phyloP scores from a whole-genome alignment of 768 basidiomycete genomes.

The Epithele typhae region DNA sequence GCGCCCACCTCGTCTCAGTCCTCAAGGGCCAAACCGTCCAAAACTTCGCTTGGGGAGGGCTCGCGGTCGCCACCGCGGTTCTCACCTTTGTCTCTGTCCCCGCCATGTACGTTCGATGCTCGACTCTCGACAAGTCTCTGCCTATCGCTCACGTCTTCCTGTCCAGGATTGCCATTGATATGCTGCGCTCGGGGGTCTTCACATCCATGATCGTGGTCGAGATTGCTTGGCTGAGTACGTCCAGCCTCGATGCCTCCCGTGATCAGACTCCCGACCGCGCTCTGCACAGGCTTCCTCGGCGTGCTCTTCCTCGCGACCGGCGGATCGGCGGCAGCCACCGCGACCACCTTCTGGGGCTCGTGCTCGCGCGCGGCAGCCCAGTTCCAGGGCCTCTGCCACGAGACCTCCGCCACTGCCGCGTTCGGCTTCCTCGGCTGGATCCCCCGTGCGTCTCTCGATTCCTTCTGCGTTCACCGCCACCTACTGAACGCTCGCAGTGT shows the following conservation, averaged over 20 bases:
- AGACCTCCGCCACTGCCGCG: constrained; percentile 22
- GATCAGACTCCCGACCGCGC: no score
- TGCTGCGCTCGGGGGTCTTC: constrained; percentile 22
- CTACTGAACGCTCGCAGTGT: constrained; percentile 9
- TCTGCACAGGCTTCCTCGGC: constrained; percentile 21
- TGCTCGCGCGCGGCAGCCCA: not conserved
- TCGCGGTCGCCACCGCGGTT: constrained; percentile 21
- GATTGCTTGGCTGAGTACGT: constrained; percentile 21
- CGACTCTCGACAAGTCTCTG: no score
- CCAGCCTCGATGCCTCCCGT: no score
- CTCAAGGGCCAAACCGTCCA: not conserved
- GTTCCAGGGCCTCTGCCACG: constrained; percentile 18
- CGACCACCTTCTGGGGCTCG: constrained; percentile 7
- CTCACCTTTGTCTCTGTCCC: constrained; percentile 16
- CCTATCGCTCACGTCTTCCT: not conserved
- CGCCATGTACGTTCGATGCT: constrained; percentile 20
- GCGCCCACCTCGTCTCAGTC: constrained; percentile 7
- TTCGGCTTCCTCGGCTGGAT: constrained; percentile 25
- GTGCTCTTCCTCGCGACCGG: constrained; percentile 27
- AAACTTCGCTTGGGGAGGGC: constrained; percentile 13
- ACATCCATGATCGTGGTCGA: constrained; percentile 28
- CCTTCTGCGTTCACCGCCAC: no score
- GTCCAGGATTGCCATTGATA: constrained; percentile 24
- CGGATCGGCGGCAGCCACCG: constrained; percentile 15
- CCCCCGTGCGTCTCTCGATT: constrained; percentile 9